A percentile compares a stretch with the other conserved stretches of the same genome.
Evolutionary conservation across 2,329 filamentous ascomycete species (phyloP).

Genomic region (Cercospora citrullina): DNA sequence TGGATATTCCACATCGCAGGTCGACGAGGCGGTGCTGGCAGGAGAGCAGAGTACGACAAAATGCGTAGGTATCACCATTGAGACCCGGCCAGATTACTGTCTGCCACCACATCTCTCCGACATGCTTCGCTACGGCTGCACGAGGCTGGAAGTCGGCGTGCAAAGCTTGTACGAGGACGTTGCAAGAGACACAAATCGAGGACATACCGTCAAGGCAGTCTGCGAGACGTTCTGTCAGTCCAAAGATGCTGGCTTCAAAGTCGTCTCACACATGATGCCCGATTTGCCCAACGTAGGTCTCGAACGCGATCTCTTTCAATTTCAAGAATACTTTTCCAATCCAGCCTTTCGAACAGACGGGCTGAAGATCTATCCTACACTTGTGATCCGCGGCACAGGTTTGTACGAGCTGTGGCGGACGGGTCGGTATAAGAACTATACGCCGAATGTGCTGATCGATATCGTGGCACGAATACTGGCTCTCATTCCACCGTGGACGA

Average conservation of each 20-base stretch:
- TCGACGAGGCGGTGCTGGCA: constrained; percentile 91
- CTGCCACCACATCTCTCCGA: constrained; percentile 90
- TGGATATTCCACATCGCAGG: constrained; percentile 89
- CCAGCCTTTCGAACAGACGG: constrained; percentile 95
- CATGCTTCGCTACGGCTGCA: constrained; percentile 98
- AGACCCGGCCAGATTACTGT: constrained; percentile 96
- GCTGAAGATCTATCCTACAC: constrained; percentile 94
- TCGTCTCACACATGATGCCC: constrained; percentile 99
- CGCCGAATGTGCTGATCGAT: constrained; percentile 92
- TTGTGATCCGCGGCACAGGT: constrained; percentile 94
- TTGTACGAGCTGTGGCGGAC: constrained; percentile 97
- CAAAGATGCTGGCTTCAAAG: constrained; percentile 98
- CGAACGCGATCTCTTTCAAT: constrained; percentile 96
- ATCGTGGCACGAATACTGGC: constrained; percentile 95
- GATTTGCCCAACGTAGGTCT: constrained; percentile 97
- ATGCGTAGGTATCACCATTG: constrained; percentile 97
- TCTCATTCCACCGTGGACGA: constrained; percentile 92
- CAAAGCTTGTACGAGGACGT: constrained; percentile 98
- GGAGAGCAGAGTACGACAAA: constrained; percentile 97
- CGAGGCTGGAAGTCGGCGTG: constrained; percentile 88
- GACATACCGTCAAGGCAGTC: constrained; percentile 91
- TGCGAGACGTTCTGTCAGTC: constrained; percentile 96
- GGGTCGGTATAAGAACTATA: constrained; percentile 97
- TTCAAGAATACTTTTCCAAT: constrained; percentile 96
- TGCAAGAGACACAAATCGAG: constrained; percentile 94